Evolutionary conservation across 371 early-diverging fungal species (phyloP).

Genomic region (Nematocida sp.): DNA sequence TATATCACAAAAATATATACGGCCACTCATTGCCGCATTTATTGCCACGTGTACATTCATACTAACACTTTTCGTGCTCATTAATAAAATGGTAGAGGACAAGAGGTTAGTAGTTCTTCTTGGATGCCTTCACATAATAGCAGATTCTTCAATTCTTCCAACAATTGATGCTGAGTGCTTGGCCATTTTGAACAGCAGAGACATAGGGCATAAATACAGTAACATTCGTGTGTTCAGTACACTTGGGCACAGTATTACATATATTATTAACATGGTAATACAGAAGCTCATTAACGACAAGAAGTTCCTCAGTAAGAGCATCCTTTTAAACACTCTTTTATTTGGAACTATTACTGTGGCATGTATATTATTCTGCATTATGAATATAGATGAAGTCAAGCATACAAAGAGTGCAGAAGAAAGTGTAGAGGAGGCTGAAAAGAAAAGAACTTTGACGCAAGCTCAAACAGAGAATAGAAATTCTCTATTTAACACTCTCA

Average conservation of each 20-base stretch:
- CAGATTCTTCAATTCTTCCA: conserved; percentile 55
- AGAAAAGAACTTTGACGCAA: not conserved
- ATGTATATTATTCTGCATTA: not conserved
- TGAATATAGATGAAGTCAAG: conserved; percentile 1
- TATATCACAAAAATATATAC: conserved; percentile 14
- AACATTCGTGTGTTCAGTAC: conserved; percentile 48
- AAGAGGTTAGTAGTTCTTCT: conserved; percentile 9
- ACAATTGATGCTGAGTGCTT: conserved; percentile 56
- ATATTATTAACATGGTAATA: conserved; percentile 21
- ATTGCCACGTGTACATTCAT: conserved; percentile 17
- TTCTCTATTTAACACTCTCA: not conserved
- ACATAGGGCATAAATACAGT: conserved; percentile 1
- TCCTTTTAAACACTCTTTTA: conserved; percentile 29
- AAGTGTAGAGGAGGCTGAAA: not conserved
- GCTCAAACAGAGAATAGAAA: not conserved
- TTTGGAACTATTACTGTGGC: conserved; percentile 27
- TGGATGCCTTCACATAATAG: conserved; percentile 24
- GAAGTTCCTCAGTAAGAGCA: not conserved
- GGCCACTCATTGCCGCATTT: conserved; percentile 32
- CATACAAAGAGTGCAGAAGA: not conserved
- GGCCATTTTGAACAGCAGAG: conserved; percentile 3
- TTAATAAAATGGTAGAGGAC: conserved; percentile 4
- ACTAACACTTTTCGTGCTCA: conserved; percentile 13
- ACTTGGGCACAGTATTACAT: conserved; percentile 43
- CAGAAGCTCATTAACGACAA: conserved; percentile 3